These are phyloP conservation scores for Blastobotrys arbuscula DNA, from an alignment of 1,139 yeast species.

Conservation along the genomic window DNA sequence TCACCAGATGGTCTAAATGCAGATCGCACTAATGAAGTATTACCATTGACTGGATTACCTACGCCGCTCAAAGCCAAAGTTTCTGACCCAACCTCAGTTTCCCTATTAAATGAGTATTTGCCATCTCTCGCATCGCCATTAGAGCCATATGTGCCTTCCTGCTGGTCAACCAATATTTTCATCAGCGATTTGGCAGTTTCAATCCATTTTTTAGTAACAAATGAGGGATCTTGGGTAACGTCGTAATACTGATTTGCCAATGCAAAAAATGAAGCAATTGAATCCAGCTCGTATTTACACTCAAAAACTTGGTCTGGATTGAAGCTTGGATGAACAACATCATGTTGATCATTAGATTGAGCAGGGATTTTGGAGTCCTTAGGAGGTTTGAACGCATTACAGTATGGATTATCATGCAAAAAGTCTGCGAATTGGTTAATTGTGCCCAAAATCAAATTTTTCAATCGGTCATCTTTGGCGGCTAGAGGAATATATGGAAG, in stretches of 20 bases:
- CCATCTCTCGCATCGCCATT: conserved; percentile 40
- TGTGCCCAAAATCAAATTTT: conserved; percentile 63
- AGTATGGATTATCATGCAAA: conserved; percentile 61
- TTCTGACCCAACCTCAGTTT: conserved; percentile 73
- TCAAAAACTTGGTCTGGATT: conserved; percentile 73
- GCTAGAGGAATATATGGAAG: conserved; percentile 64
- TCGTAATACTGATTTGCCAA: conserved; percentile 65
- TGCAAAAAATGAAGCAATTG: conserved; percentile 75
- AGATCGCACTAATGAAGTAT: conserved; percentile 71
- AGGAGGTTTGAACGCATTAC: conserved; percentile 92
- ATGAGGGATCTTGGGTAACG: conserved; percentile 46
- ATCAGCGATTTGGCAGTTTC: conserved; percentile 52
- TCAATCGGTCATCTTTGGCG: conserved; percentile 45
- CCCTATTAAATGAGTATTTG: conserved; percentile 61
- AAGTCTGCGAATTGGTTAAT: conserved; percentile 71
- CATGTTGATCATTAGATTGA: conserved; percentile 30
- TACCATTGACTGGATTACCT: conserved; percentile 75
- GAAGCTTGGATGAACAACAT: conserved; percentile 62
- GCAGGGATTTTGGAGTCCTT: conserved; percentile 30
- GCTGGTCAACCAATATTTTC: conserved; percentile 53
- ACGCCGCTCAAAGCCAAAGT: conserved; percentile 71
- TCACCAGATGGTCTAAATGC: conserved; percentile 91
- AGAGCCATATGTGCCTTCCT: conserved; percentile 53
- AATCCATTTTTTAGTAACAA: conserved; percentile 54
- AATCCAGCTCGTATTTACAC: conserved; percentile 85